Conservation (phyloP, 2,329 filamentous ascomycete species). For the Trichoderma cornu-damae region DNA sequence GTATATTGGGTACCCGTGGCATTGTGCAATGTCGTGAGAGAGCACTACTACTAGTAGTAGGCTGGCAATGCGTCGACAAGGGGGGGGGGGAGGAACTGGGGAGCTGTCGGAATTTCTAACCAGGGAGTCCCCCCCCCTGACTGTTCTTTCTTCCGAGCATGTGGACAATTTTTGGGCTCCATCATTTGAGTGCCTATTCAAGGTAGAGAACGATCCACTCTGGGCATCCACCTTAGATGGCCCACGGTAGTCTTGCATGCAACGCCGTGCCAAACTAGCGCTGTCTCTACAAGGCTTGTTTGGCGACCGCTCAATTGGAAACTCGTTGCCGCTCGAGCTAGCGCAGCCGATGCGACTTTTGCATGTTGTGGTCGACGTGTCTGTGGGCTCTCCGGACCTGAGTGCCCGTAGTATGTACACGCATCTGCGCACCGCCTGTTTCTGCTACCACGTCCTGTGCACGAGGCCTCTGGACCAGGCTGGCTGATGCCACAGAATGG, state of each 20-base stretch:
- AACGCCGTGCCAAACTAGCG: conserved; percentile 15
- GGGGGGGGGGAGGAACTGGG: not conserved
- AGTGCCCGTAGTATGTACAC: conserved; percentile 4
- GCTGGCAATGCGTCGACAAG: conserved; percentile 5
- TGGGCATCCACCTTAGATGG: conserved; percentile 16
- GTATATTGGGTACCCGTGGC: no score
- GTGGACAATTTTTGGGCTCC: conserved; percentile 17
- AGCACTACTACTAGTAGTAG: not conserved
- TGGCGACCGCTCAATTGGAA: conserved; percentile 22
- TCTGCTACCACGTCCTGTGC: no score
- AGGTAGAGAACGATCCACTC: conserved; percentile 13
- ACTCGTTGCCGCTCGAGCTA: conserved; percentile 21
- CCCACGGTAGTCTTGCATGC: conserved; percentile 18
- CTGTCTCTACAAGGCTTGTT: conserved; percentile 9
- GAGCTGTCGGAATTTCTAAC: not conserved
- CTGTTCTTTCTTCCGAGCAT: conserved; percentile 16
- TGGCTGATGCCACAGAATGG: not conserved
- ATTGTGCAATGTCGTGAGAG: not conserved
- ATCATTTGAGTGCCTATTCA: conserved; percentile 17
- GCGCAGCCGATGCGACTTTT: conserved; percentile 18
- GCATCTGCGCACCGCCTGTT: conserved; percentile 13
- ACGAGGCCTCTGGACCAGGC: not conserved
- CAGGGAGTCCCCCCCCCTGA: conserved; percentile 6
- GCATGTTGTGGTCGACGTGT: conserved; percentile 20
- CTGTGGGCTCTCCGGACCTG: conserved; percentile 16